Conservation (phyloP, 169 alveolate species). For the Cystoisospora suis region DNA sequence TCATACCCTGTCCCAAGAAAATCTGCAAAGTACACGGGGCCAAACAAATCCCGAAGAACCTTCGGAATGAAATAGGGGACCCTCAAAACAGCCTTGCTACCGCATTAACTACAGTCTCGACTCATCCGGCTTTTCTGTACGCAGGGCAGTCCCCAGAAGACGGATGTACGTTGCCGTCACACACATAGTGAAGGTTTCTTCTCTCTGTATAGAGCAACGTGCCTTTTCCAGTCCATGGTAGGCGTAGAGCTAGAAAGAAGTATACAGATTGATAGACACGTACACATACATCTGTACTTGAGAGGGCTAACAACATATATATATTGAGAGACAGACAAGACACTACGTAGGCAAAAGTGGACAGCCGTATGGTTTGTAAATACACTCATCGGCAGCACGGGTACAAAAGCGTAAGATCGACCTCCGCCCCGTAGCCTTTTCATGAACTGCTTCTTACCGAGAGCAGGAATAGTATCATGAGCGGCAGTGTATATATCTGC, state of each 20-base stretch:
- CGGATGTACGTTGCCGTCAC: neutral
- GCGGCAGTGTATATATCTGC: constrained; percentile 40
- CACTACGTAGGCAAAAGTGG: neutral
- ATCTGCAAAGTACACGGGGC: neutral
- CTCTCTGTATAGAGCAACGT: neutral
- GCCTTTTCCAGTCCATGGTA: no score
- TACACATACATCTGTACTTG: neutral
- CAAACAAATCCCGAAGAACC: neutral
- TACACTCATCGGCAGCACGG: neutral
- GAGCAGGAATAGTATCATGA: constrained; percentile 34
- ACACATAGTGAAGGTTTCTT: neutral
- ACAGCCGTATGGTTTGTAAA: neutral
- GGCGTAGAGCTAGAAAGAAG: no score
- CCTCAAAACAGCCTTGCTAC: neutral
- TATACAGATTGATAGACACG: neutral
- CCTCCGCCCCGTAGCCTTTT: neutral
- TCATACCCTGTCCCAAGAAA: constrained; percentile 63
- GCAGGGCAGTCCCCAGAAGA: neutral
- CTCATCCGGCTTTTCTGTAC: no score
- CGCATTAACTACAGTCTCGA: no score
- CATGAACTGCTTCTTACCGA: neutral
- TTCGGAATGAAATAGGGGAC: neutral
- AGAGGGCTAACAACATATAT: neutral
- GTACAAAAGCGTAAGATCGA: neutral
- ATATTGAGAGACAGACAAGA: neutral